Evolutionary conservation across 176 grass and related monocot species (phyloP), one percentile per base, ranked within the genome.

Genomic region (Olyra latifolia): DNA sequence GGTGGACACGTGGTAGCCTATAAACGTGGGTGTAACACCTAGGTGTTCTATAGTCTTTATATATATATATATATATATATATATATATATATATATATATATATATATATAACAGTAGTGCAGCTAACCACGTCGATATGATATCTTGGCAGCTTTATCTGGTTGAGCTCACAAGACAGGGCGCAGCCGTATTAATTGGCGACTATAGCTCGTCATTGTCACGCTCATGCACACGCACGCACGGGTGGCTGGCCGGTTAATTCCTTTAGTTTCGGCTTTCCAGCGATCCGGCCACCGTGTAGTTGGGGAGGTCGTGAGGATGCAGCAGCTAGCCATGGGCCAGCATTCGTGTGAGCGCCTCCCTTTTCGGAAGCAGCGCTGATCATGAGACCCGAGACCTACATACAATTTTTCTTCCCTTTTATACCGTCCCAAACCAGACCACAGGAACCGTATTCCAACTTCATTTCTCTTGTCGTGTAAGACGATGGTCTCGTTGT

Each of bases 361-460:
- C 63, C 63, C 54, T 62, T 87, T 54, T 11, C 20, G 47, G 85
- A 87, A 63, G 54, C 63, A 50, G 50, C 63, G 10, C 45, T 6
- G 60, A 81, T 75, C 78, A 76, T 87, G 72, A 87, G 78, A 76
- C 44, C 43, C 43, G 72, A 62, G 32, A 71, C 64, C 65, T 77
- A 54, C 13, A 52, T n/a, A n/a, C n/a, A n/a, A n/a, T 57, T 35
- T 75, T 42, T 46, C 2, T 17, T 20, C 44, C 1, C 20, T 35
- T 71, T 53, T 24, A 24, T 23, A 14, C 22, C 56, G 28, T 69
- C 53, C 42, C 19, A 4, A 35, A 11, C 20, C 8, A 27, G 54
- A 5, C 35, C 65, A 44, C 20, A 23, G 0, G 4, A 68, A 68
- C 66, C 13, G n/a, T 41, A 15, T 44, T 24, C 66, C 11, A 68